Evolutionary conservation across 148 eudicot species (phyloP), one percentile per base, ranked within the genome.

Genomic region (Rhododendron molle): DNA sequence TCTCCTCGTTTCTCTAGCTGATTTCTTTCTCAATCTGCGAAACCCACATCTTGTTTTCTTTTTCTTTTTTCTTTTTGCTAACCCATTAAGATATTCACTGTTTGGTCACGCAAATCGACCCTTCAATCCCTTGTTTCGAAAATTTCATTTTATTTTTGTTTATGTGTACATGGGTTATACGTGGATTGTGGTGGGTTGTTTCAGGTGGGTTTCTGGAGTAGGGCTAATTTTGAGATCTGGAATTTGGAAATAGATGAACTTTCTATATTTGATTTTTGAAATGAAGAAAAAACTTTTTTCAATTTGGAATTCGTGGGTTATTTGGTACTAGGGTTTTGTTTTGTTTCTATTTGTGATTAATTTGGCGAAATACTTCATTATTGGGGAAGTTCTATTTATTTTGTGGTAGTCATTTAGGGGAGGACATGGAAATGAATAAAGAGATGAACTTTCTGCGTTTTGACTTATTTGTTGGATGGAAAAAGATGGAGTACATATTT

Each of bases 241-340:
- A 78, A 46, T 78, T 78, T 50, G 81, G 34, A 26, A n/a, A 44
- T 58, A 5, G 81, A n/a, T 78, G 81, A 78, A 44, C 80, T 78
- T 46, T 78, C 46, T 78, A 13, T 69, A 28, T 12, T 69, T 13
- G 20, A 78, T 21, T 78, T 23, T 11, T 36, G 47, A 20, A 74
- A 18, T 74, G 78, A 16, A 14, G 43, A 18, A 16, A 74, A 3
- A 30, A 30, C n/a, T 9, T 44, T 78, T 77, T 4, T n/a, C 36
- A 40, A 10, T 36, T 18, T 16, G 50, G 46, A 38, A 21, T 43
- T 76, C 46, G 23, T 40, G 3, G 46, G n/a, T 40, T 32, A 23
- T 76, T 40, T 21, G 50, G 28, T 43, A 9, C 5, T 38, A 38
- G 80, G 49, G 15, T 38, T 69, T 26, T 3, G n/a, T 36, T 12